Conservation (phyloP, 371 early-diverging fungal genomes). For the Circinella umbellata region DNA sequence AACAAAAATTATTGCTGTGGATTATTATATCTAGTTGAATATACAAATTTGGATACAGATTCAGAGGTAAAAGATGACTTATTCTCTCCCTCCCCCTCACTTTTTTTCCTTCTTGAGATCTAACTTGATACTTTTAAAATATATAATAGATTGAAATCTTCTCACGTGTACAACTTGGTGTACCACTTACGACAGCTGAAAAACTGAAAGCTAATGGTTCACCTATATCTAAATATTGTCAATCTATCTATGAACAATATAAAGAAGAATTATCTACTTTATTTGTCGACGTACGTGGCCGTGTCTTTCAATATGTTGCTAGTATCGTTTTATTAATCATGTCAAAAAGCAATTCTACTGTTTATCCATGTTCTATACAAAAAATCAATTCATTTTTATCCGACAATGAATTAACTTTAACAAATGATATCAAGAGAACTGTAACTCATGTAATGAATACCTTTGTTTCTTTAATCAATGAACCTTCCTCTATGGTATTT, state of each 20-base stretch:
- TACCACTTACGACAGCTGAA: slow-evolving; percentile 35
- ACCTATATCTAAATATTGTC: slow-evolving; percentile 13
- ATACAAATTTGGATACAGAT: slow-evolving; percentile 27
- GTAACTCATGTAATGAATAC: slow-evolving; percentile 9
- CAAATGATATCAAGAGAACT: neutral
- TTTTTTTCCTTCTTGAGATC: neutral
- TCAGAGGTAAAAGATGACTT: slow-evolving; percentile 44
- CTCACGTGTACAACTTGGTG: slow-evolving; percentile 40
- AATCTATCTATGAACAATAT: slow-evolving; percentile 6
- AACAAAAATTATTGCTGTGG: neutral
- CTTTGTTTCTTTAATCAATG: neutral
- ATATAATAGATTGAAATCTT: slow-evolving; percentile 41
- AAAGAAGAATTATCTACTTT: neutral
- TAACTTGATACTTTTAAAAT: neutral
- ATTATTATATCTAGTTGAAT: slow-evolving; percentile 30
- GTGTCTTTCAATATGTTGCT: slow-evolving; percentile 15
- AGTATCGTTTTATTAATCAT: slow-evolving; percentile 6
- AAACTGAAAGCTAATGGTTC: slow-evolving; percentile 33
- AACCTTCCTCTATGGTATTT: neutral
- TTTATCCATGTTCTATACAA: slow-evolving; percentile 4
- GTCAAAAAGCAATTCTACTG: neutral
- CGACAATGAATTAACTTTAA: neutral
- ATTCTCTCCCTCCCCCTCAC: no score
- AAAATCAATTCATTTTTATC: slow-evolving; percentile 6
- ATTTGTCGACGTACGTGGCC: slow-evolving; percentile 7